Evolutionary conservation across 805 yeast species (phyloP).

Genomic region (Candida ficus): DNA sequence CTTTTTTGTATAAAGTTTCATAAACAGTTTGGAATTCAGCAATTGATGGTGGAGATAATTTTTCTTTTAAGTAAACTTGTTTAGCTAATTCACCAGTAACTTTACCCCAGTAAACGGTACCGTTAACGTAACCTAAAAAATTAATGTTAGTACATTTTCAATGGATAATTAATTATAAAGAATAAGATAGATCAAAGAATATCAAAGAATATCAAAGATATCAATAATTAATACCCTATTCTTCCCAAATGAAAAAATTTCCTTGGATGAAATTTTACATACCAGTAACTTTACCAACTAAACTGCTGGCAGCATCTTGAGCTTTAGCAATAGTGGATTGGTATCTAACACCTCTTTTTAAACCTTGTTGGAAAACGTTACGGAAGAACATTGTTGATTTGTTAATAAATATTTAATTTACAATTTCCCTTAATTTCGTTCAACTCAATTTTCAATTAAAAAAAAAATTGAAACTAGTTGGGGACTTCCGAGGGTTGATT

Average conservation of each 20-base stretch:
- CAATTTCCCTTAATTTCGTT: conserved; percentile 2
- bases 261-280: conserved; percentile 3
- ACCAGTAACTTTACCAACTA: conserved; percentile 34
- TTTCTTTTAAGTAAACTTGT: conserved; percentile 84
- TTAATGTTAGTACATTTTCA: background rate
- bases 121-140: conserved; percentile 32
- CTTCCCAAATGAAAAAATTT: too few species aligned
- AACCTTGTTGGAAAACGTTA: conserved; percentile 20
- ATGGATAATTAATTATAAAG: too few species aligned
- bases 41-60: conserved; percentile 82
- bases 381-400: conserved; percentile 18
- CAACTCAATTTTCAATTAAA: background rate
- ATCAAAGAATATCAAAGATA: background rate
- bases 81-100: conserved; percentile 46
- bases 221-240: background rate
- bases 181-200: background rate
- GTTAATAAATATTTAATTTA: background rate
- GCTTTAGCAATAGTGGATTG: conserved; percentile 31
- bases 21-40: conserved; percentile 75
- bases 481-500: background rate
- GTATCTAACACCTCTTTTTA: conserved; percentile 29
- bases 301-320: conserved; percentile 31
- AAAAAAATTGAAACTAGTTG: background rate
- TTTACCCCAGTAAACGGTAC: conserved; percentile 74
- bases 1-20: conserved; percentile 43